Conservation (phyloP, 257 asterid species). For the Voacanga thouarsii region DNA sequence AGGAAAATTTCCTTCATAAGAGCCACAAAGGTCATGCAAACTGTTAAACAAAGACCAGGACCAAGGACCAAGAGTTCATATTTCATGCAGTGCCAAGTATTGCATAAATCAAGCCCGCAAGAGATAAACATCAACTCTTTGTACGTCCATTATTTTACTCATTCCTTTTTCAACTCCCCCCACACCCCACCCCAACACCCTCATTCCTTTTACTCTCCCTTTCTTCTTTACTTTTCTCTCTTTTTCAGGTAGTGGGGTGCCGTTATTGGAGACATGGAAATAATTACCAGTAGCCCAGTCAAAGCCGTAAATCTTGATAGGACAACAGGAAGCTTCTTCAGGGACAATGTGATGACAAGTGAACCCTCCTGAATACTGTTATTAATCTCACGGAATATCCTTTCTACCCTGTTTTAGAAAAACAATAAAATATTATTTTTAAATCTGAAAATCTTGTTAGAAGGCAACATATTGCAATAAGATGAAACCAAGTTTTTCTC, state of each 20-base stretch:
- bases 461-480: background rate
- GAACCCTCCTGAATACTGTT: slow-evolving; percentile 79
- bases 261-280: background rate
- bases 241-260: background rate
- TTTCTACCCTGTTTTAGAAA: slow-evolving; percentile 74
- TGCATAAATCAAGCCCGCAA: background rate
- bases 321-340: slow-evolving; percentile 79
- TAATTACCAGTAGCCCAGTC: slow-evolving; percentile 87
- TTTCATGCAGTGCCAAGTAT: background rate
- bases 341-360: slow-evolving; percentile 65
- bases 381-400: slow-evolving; percentile 87
- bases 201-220: background rate
- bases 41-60: background rate
- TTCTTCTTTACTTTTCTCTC: background rate
- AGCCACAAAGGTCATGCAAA: background rate
- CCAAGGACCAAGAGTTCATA: background rate
- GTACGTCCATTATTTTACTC: background rate
- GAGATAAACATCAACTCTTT: background rate
- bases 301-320: slow-evolving; percentile 85
- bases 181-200: background rate
- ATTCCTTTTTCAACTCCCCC: background rate
- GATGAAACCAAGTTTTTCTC: background rate
- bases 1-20: background rate
- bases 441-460: background rate
- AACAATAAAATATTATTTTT: background rate